Evolutionary conservation across 2,329 filamentous ascomycete genomes (phyloP).

Genomic region (Colletotrichum liaoningense): DNA sequence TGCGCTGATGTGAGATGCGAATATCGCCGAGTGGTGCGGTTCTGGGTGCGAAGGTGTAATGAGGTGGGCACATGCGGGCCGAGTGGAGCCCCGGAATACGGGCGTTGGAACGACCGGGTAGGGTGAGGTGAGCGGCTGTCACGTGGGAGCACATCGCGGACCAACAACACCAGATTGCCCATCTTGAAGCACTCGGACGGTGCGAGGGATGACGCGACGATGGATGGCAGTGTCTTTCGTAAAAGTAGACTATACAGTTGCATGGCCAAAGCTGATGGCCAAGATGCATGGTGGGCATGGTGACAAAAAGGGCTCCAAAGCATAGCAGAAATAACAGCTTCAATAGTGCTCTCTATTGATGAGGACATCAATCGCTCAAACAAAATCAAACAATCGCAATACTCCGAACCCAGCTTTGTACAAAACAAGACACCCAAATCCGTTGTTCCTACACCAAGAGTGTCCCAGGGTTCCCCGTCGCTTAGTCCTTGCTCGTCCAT

Average conservation of each 20-base stretch:
- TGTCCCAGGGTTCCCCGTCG: constrained; percentile 14
- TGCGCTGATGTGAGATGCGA: not conserved
- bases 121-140: constrained; percentile 9
- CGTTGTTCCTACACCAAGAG: constrained; percentile 14
- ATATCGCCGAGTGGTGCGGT: not conserved
- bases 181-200: not conserved
- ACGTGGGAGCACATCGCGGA: constrained; percentile 11
- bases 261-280: not conserved
- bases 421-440: constrained; percentile 3
- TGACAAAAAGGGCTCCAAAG: not conserved
- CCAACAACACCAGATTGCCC: not conserved
- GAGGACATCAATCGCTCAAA: constrained; percentile 25
- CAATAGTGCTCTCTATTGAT: constrained; percentile 24
- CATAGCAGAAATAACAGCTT: not conserved
- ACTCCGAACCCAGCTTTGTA: constrained; percentile 25
- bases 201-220: not conserved
- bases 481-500: constrained; percentile 13
- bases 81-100: constrained; percentile 18
- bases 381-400: constrained; percentile 7
- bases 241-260: not conserved
- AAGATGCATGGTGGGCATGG: not conserved
- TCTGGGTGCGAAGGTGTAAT: not conserved
- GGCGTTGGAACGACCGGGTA: not conserved
- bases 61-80: not conserved
- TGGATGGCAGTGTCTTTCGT: not conserved